These are phyloP conservation scores for Coemansia sp. DNA, from an alignment of 192 early-diverging fungal genomes.

Conservation along the genomic window DNA sequence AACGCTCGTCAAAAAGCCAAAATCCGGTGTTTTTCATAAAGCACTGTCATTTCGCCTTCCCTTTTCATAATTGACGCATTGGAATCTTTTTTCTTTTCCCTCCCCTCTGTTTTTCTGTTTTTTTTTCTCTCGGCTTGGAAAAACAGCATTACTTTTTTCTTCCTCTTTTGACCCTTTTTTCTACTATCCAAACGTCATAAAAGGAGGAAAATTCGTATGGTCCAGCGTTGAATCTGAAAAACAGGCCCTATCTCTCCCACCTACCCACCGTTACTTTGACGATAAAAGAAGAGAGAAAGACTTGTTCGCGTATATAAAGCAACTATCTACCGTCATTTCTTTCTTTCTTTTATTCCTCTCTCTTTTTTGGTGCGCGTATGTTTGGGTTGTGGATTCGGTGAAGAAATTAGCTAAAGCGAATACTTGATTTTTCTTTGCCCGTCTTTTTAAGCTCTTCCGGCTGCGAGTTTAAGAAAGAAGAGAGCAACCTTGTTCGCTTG, in stretches of 20 bases:
- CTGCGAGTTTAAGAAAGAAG: too few species aligned
- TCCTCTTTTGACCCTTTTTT: not conserved
- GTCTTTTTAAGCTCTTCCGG: too few species aligned
- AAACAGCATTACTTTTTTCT: not conserved
- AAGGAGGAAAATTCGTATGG: not conserved
- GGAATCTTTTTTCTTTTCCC: not conserved
- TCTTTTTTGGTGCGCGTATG: not conserved
- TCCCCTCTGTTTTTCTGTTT: not conserved
- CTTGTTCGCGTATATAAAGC: not conserved
- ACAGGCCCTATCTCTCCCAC: too few species aligned
- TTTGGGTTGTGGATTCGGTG: not conserved
- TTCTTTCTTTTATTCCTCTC: not conserved
- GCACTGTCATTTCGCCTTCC: too few species aligned
- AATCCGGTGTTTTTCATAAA: too few species aligned
- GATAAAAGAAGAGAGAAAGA: not conserved
- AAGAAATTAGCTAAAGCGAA: not conserved
- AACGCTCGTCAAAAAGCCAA: too few species aligned
- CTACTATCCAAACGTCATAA: not conserved
- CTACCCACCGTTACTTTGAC: too few species aligned
- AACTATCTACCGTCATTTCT: not conserved
- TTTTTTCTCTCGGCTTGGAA: not conserved
- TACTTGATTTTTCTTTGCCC: not conserved
- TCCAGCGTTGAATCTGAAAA: not conserved
- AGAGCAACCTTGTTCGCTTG: too few species aligned
- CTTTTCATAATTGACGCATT: too few species aligned